Percentiles rank a stretch among this genome's conserved stretches.
Evolutionary conservation across 345 rosid species (phyloP).

Genomic region (Bretschneidera sinensis): DNA sequence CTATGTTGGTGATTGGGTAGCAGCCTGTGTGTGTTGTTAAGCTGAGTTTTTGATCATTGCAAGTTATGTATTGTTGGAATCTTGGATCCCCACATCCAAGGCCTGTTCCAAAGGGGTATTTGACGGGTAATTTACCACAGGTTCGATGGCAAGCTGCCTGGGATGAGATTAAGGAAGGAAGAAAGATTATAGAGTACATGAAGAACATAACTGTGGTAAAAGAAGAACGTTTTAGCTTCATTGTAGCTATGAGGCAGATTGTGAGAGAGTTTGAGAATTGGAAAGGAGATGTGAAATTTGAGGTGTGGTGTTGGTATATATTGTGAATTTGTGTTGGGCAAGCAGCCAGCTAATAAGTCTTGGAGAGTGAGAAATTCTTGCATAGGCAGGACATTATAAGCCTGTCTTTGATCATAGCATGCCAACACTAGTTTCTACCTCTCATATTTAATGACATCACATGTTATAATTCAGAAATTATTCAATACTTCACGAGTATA

Average conservation of each 20-base stretch:
- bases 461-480: too few relatives aligned
- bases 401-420: too few relatives aligned
- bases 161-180: constrained; percentile 31
- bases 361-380: too few relatives aligned
- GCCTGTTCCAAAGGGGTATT: constrained; percentile 79
- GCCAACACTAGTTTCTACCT: too few relatives aligned
- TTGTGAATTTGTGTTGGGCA: too few relatives aligned
- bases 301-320: neutral
- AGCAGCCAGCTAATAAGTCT: too few relatives aligned
- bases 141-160: constrained; percentile 57
- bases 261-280: neutral
- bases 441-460: too few relatives aligned
- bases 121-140: constrained; percentile 57
- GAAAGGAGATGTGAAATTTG: neutral
- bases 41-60: constrained; percentile 48
- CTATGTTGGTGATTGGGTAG: constrained; percentile 65
- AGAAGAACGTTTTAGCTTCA: constrained; percentile 21
- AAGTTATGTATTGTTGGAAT: constrained; percentile 57
- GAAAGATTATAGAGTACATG: constrained; percentile 15
- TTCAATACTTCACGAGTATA: too few relatives aligned
- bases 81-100: constrained; percentile 84
- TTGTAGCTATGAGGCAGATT: constrained; percentile 1
- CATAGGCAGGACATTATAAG: too few relatives aligned
- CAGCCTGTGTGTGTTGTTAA: constrained; percentile 74
- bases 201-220: too few relatives aligned